A percentile compares a stretch with the other conserved stretches of the same genome.
Conservation (phyloP, 257 asterid genomes). For the Solanum paucissectum region DNA sequence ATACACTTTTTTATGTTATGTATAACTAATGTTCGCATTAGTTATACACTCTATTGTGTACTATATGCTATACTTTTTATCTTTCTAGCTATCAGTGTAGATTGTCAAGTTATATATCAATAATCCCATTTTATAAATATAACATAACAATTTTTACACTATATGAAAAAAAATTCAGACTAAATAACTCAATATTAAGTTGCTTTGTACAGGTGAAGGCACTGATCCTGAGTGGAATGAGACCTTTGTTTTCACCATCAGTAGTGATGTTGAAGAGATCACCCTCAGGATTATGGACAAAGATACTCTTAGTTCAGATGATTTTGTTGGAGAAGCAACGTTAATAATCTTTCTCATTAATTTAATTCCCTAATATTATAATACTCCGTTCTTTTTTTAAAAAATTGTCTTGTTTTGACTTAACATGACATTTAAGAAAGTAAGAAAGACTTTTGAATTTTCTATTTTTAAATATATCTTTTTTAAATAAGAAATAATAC, state of each 20-base stretch:
- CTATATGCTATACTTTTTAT: too few species aligned
- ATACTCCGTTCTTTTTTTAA: background rate
- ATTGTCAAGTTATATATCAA: background rate
- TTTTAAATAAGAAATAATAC: background rate
- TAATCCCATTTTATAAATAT: background rate
- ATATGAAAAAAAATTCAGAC: background rate
- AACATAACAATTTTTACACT: background rate
- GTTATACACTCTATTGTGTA: too few species aligned
- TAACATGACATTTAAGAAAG: background rate
- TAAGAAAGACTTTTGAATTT: too few species aligned
- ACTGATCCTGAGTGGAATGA: slow-evolving; percentile 75
- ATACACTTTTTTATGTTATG: too few species aligned
- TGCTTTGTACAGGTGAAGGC: slow-evolving; percentile 36
- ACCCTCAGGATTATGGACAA: slow-evolving; percentile 61
- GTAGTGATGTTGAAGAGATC: slow-evolving; percentile 35
- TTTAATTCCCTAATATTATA: background rate
- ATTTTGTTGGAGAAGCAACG: slow-evolving; percentile 70
- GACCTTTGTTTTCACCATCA: slow-evolving; percentile 55
- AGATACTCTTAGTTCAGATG: slow-evolving; percentile 48
- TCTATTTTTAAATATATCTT: too few species aligned
- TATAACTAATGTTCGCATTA: too few species aligned
- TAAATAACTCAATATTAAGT: background rate
- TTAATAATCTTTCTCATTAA: slow-evolving; percentile 18
- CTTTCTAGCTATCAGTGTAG: background rate
- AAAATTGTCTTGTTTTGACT: too few species aligned